Percentiles rank a stretch among this genome's conserved stretches.
Conservation (phyloP, 495 filamentous ascomycete species). For the Chaetomium fimeti region DNA sequence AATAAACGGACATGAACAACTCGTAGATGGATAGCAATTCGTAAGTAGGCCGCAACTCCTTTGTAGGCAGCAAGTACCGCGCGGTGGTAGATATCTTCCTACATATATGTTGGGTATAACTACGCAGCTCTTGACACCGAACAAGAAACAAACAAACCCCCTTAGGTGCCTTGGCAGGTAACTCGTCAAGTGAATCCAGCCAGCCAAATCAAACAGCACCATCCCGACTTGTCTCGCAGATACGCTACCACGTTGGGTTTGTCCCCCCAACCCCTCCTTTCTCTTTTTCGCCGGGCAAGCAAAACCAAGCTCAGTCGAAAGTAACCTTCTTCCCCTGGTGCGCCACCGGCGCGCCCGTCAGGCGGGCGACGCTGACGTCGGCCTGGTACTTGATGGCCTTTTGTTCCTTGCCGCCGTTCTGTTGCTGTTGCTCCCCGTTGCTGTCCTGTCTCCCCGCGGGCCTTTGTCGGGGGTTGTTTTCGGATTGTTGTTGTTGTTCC, state of each 20-base stretch:
- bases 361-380: conserved; percentile 47
- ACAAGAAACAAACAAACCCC: not conserved
- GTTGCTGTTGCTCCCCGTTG: conserved; percentile 6
- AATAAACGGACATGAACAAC: too few relatives aligned
- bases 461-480: conserved; percentile 52
- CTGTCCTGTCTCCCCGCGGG: conserved; percentile 17
- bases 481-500: conserved; percentile 30
- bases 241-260: too few relatives aligned
- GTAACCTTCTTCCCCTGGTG: conserved; percentile 78
- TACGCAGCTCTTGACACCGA: not conserved
- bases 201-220: too few relatives aligned
- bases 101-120: not conserved
- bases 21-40: too few relatives aligned
- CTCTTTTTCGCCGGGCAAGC: not conserved
- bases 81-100: not conserved
- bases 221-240: too few relatives aligned
- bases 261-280: too few relatives aligned
- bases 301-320: conserved; percentile 60
- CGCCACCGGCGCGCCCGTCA: conserved; percentile 75
- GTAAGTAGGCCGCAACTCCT: too few relatives aligned
- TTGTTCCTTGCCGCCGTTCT: conserved; percentile 24
- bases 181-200: too few relatives aligned
- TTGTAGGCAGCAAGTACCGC: too few relatives aligned
- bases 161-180: not conserved
- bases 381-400: conserved; percentile 35